These are phyloP conservation scores for Aspergillus vadensis DNA, from an alignment of 2,329 filamentous ascomycete species.

Conservation along the genomic window DNA sequence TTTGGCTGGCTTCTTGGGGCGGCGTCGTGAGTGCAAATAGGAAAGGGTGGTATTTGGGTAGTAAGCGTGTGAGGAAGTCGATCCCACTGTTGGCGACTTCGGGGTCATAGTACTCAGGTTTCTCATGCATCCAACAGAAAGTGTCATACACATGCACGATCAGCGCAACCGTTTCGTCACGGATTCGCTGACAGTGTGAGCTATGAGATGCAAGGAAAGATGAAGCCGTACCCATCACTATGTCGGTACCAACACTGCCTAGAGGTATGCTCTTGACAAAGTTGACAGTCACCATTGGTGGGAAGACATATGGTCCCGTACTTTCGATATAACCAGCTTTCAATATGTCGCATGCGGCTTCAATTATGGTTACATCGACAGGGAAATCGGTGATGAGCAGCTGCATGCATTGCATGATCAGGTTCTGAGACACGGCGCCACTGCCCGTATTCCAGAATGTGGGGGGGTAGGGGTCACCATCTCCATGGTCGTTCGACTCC, in stretches of 20 bases:
- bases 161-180: constrained; percentile 36
- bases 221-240: constrained; percentile 49
- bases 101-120: constrained; percentile 41
- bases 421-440: constrained; percentile 34
- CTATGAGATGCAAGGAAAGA: constrained; percentile 49
- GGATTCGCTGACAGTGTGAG: constrained; percentile 37
- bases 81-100: constrained; percentile 49
- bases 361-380: constrained; percentile 45
- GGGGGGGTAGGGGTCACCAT: constrained; percentile 31
- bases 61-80: constrained; percentile 46
- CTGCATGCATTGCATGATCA: constrained; percentile 45
- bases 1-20: constrained; percentile 18
- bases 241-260: constrained; percentile 43
- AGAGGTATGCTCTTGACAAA: constrained; percentile 46
- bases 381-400: constrained; percentile 44
- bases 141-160: constrained; percentile 44
- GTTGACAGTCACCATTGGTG: constrained; percentile 42
- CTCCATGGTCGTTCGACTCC: constrained; percentile 31
- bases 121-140: constrained; percentile 41
- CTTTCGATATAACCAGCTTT: constrained; percentile 50
- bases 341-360: constrained; percentile 49
- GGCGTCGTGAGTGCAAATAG: constrained; percentile 40
- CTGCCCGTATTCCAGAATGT: constrained; percentile 43
- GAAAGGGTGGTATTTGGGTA: constrained; percentile 44
- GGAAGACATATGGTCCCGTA: constrained; percentile 47